These are phyloP conservation scores for Agastache rugosa DNA, from an alignment of 257 asterid genomes.

Conservation along the genomic window DNA sequence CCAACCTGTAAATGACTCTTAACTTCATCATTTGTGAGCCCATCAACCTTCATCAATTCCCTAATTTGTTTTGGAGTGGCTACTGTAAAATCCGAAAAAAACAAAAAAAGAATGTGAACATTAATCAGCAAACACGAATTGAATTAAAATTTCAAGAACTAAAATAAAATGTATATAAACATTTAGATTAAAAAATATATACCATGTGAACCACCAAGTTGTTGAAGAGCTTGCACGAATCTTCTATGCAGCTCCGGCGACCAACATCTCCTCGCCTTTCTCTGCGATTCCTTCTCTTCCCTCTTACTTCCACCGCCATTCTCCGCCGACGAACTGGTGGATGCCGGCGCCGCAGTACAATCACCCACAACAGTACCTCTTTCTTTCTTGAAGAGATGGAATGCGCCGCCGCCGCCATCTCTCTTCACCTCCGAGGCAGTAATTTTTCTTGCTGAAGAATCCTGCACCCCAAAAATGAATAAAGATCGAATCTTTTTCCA, in stretches of 20 bases:
- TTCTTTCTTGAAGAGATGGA: constrained; percentile 58
- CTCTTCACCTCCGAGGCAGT: constrained; percentile 50
- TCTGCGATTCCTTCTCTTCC: constrained; percentile 49
- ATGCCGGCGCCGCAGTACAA: constrained; percentile 32
- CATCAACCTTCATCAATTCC: constrained; percentile 77
- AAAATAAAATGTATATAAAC: not conserved
- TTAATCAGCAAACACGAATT: not conserved
- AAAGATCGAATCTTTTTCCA: constrained; percentile 22
- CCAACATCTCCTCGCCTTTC: constrained; percentile 73
- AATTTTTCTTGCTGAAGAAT: constrained; percentile 40
- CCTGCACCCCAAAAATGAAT: constrained; percentile 37
- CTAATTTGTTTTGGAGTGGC: constrained; percentile 78
- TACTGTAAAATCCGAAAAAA: constrained; percentile 28
- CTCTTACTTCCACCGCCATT: constrained; percentile 46
- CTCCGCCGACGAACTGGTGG: constrained; percentile 54
- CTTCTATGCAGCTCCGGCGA: constrained; percentile 65
- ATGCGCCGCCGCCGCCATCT: constrained; percentile 62
- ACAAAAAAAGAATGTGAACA: not conserved
- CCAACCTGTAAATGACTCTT: constrained; percentile 77
- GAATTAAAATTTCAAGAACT: not conserved
- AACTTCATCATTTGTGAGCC: constrained; percentile 76
- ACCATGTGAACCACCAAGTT: constrained; percentile 77
- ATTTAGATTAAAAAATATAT: not conserved
- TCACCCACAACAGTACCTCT: constrained; percentile 28
- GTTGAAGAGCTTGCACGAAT: constrained; percentile 68